Evolutionary conservation across 805 yeast genomes (phyloP), one percentile per base, ranked within the genome.

Genomic region (Scheffersomyces spartinae): DNA sequence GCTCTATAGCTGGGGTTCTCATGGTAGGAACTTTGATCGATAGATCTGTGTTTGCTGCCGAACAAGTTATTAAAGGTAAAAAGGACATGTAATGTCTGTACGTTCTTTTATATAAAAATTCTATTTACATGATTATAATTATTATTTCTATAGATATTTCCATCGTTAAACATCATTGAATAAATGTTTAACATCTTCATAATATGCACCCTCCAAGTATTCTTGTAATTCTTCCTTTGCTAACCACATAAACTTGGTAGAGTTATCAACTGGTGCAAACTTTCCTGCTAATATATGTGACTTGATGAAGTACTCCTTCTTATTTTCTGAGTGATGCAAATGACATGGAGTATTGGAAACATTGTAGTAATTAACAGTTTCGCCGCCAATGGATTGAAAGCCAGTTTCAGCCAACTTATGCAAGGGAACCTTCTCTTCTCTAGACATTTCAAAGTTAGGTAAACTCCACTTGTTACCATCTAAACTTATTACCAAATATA

Each of bases 1-100:
- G 95, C 29, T 83, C 93, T 6, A 67, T 88, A 20, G 97, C 96
- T 7, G 96, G 97, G 24, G 85, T 91, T 7, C 61, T 91, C 31
- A 86, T 95, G 15, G 85, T 88, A 15, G 97, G 94, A 7, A 78
- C 95, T 0, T 71, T 86, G 18, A 51, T 86, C 24, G 98, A 91
- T 49, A 70, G 84, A 32, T 74, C 93, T 3, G 79, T 85, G 4
- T 85, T 82, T 71, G 88, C 82, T 8, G 95, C 95, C 1, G 86
- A 85, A 45, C 72, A 71, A 49, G 82, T 77, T 9, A 51, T 85
- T 16, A 62, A 68, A 41, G 70, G 74, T 12, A 78, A 81, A 50
- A 80, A 80, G 56, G 71, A 70, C 28, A 46, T 52, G 29, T 56
- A 43, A 34, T n/a, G n/a, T n/a, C n/a, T n/a, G n/a, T n/a, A n/a